Evolutionary conservation across 208 protist species (phyloP).

Genomic region (Leishmania aethiopica): DNA sequence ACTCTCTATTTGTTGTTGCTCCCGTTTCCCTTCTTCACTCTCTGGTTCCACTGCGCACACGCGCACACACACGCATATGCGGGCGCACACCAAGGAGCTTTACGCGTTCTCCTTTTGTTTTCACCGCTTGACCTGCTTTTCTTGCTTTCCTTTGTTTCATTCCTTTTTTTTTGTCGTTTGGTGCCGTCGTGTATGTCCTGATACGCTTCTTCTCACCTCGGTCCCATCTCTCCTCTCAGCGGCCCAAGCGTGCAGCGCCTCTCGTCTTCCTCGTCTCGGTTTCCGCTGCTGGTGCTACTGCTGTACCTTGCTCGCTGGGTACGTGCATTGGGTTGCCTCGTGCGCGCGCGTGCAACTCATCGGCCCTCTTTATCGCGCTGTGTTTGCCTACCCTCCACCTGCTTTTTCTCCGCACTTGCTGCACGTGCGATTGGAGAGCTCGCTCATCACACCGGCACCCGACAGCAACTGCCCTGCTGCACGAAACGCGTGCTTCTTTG

Average conservation of each 20-base stretch:
- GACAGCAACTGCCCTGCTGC: no score
- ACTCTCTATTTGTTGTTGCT: neutral
- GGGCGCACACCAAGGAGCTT: neutral
- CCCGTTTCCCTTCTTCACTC: neutral
- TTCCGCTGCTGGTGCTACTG: neutral
- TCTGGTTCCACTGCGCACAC: neutral
- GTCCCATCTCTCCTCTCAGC: neutral
- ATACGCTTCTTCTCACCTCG: neutral
- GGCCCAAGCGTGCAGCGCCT: neutral
- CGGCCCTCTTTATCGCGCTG: neutral
- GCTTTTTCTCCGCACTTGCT: neutral
- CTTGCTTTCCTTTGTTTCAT: neutral
- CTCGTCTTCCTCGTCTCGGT: neutral
- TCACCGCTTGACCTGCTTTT: neutral
- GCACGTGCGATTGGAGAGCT: neutral
- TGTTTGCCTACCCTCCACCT: conserved; percentile 1
- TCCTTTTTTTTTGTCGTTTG: neutral
- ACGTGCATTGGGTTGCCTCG: neutral
- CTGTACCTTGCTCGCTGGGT: neutral
- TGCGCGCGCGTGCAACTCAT: neutral
- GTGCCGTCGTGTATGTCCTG: neutral
- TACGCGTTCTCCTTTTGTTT: neutral
- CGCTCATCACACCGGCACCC: neutral
- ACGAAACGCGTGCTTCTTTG: neutral
- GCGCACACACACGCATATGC: neutral